Conservation (phyloP, 2,329 filamentous ascomycete genomes). For the Hypoxylon sp. region DNA sequence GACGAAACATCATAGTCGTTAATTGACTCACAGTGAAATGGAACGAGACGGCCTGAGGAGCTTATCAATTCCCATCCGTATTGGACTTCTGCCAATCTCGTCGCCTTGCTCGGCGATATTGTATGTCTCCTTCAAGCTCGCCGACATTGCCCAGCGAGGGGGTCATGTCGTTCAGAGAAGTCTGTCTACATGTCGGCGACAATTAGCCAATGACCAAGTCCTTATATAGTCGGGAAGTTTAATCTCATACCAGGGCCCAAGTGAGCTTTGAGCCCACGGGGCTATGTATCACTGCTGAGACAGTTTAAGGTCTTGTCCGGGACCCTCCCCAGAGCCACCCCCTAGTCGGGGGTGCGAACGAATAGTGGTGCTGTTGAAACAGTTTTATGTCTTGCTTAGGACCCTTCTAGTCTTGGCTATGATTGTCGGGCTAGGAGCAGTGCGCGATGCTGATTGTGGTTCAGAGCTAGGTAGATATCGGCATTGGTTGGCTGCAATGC, state of each 20-base stretch:
- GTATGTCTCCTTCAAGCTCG: not conserved
- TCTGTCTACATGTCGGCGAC: not conserved
- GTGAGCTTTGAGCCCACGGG: too few relatives aligned
- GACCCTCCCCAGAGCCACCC: not conserved
- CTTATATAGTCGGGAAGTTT: too few relatives aligned
- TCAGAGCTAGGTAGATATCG: not conserved
- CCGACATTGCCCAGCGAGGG: not conserved
- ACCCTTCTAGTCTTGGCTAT: not conserved
- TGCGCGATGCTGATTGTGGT: not conserved
- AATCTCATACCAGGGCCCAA: too few relatives aligned
- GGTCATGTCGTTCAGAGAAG: too few relatives aligned
- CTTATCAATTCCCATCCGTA: too few relatives aligned
- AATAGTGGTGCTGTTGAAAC: not conserved
- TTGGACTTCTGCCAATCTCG: too few relatives aligned
- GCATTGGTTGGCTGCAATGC: not conserved
- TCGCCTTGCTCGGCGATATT: not conserved
- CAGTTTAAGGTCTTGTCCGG: conserved; percentile 1
- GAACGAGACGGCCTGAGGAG: too few relatives aligned
- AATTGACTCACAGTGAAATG: too few relatives aligned
- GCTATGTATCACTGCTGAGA: not conserved
- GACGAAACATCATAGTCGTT: too few relatives aligned
- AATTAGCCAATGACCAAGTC: too few relatives aligned
- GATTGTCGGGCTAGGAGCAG: not conserved
- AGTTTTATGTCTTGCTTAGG: conserved; percentile 1
- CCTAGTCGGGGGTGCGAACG: too few relatives aligned